Percentiles rank a stretch among this genome's conserved stretches.
These are phyloP conservation scores for Diaporthe vexans DNA, from an alignment of 2,329 filamentous ascomycete genomes.

Conservation along the genomic window DNA sequence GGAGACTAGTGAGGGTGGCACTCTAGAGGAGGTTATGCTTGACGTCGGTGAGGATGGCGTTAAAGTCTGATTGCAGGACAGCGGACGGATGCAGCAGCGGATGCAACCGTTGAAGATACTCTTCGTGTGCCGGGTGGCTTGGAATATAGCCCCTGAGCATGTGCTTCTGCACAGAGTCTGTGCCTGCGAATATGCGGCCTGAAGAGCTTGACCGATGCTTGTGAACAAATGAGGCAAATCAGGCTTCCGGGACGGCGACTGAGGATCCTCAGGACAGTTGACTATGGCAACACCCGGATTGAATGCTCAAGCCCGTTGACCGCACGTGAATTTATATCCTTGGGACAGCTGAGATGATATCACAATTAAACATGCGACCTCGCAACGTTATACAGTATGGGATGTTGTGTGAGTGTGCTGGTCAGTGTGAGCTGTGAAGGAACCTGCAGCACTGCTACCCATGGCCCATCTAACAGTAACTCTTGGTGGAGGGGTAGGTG, in stretches of 20 bases:
- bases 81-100: conserved; percentile 7
- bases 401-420: not conserved
- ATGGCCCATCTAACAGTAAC: not conserved
- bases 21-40: not conserved
- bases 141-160: conserved; percentile 13
- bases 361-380: not conserved
- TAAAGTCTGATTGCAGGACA: not conserved
- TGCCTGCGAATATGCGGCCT: conserved; percentile 16
- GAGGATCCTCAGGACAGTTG: not conserved
- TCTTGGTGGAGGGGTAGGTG: not conserved
- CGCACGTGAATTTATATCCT: not conserved
- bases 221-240: not conserved
- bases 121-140: not conserved
- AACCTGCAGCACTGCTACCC: not conserved
- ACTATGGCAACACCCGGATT: not conserved
- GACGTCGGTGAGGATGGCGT: conserved; percentile 29
- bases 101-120: conserved; percentile 26
- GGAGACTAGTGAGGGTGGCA: not conserved
- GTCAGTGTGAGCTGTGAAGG: not conserved
- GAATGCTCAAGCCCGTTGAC: not conserved
- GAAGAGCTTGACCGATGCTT: not conserved
- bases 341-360: not conserved
- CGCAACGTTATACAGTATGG: not conserved
- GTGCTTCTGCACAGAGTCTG: conserved; percentile 7
- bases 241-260: not conserved